These are phyloP conservation scores for Aspergillus sp. DNA, from an alignment of 2,329 filamentous ascomycete species.

Conservation along the genomic window DNA sequence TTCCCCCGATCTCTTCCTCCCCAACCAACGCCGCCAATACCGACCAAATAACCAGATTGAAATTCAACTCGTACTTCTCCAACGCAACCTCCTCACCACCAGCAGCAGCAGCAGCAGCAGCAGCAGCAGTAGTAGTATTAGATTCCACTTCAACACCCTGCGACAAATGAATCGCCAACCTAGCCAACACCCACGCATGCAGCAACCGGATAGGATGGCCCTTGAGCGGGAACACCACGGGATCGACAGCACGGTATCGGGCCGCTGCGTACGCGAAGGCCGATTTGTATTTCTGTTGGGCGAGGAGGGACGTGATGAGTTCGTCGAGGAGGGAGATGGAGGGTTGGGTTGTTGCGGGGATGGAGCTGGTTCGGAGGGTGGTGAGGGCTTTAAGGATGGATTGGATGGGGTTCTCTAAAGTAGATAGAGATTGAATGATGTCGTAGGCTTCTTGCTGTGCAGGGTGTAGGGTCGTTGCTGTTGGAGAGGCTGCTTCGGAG, in stretches of 20 bases:
- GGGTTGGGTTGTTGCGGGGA: slow-evolving; percentile 56
- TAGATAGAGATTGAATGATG: neutral
- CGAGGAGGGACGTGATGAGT: slow-evolving; percentile 52
- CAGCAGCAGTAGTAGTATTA: neutral
- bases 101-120: neutral
- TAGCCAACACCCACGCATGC: slow-evolving; percentile 42
- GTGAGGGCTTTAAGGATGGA: slow-evolving; percentile 42
- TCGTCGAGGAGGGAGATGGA: slow-evolving; percentile 56
- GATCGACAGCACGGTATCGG: slow-evolving; percentile 54
- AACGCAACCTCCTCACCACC: slow-evolving; percentile 19
- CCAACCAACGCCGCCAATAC: slow-evolving; percentile 32
- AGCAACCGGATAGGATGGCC: slow-evolving; percentile 58
- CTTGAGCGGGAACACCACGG: slow-evolving; percentile 50
- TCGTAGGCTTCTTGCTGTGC: neutral
- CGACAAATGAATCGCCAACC: slow-evolving; percentile 31
- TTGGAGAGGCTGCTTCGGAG: slow-evolving; percentile 2
- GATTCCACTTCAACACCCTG: slow-evolving; percentile 21
- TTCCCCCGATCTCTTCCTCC: slow-evolving; percentile 27
- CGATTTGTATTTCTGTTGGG: slow-evolving; percentile 43
- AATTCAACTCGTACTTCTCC: slow-evolving; percentile 30
- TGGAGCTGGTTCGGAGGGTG: slow-evolving; percentile 36
- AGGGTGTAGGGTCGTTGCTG: slow-evolving; percentile 19
- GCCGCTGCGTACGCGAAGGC: slow-evolving; percentile 56
- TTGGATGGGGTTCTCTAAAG: slow-evolving; percentile 28
- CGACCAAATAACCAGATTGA: slow-evolving; percentile 37